Conservation (phyloP, 2,329 filamentous ascomycete species). For the Beauveria australis region DNA sequence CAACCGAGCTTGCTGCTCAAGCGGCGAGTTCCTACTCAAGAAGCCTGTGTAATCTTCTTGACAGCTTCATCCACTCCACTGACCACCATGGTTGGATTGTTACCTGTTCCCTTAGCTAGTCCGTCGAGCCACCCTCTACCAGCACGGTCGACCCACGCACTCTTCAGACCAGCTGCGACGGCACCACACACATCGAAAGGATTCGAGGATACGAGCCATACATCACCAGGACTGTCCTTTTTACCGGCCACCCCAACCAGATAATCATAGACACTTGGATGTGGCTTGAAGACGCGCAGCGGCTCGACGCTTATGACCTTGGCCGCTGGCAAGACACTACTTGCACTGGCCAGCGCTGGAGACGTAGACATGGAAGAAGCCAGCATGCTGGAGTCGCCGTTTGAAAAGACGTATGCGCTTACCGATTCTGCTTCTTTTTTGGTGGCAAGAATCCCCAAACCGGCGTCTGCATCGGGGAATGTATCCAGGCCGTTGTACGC, state of each 20-base stretch:
- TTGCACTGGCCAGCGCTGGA: conserved; percentile 42
- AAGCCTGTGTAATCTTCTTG: conserved; percentile 20
- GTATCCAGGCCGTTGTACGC: conserved; percentile 56
- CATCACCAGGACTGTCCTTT: conserved; percentile 32
- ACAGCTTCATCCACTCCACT: conserved; percentile 51
- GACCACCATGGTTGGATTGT: conserved; percentile 46
- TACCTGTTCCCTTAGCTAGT: conserved; percentile 37
- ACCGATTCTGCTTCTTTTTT: conserved; percentile 27
- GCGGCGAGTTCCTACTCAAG: background rate
- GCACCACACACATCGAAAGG: conserved; percentile 67
- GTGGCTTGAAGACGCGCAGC: conserved; percentile 56
- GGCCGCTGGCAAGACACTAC: conserved; percentile 30
- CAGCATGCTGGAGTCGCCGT: conserved; percentile 59
- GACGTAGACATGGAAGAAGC: conserved; percentile 50
- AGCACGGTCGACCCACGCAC: conserved; percentile 58
- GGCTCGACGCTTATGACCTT: conserved; percentile 55
- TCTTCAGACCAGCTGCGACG: conserved; percentile 49
- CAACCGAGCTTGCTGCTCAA: background rate
- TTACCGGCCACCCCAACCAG: conserved; percentile 44
- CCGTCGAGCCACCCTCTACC: conserved; percentile 58
- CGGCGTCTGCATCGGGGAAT: conserved; percentile 55
- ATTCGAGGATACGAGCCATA: conserved; percentile 66
- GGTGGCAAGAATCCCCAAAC: conserved; percentile 38
- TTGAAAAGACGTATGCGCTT: conserved; percentile 59
- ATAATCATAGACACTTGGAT: conserved; percentile 52